Base-by-base conservation (phyloP, 2,329 filamentous ascomycete species). In the Thielaviopsis ethacetica region DNA sequence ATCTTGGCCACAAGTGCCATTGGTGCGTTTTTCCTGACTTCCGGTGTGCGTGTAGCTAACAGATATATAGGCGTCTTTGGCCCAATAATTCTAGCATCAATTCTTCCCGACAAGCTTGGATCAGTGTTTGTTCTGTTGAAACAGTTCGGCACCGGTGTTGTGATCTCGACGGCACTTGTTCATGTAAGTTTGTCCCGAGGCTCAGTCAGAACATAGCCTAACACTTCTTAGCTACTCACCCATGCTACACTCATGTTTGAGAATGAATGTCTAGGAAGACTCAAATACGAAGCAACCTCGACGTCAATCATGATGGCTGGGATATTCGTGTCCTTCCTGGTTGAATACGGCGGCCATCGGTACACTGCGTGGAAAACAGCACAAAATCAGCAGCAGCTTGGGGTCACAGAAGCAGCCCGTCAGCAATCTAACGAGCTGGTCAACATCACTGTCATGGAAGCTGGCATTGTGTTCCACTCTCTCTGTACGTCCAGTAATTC, bases 381-480 rank as follows among this genome's bases (percentile, higher is more conserved):
- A 59, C 71, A 72, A 62, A 64, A 66, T 49, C 66, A 65, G 52
- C 62, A 67, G 12, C 65, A 68, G 3, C 47, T 60, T n/a, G 52
- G 65, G 13, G 63, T 68, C n/a, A 67, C 63, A 47, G 64, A 66
- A 38, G 60, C 62, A 4, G 65, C 63, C 7, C 52, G 67, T 13
- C 58, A 70, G 2, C 47, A 47, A 2, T 70, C 70, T 1, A 70
- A 71, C 38, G 75, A 78, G 53, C 77, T 81, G 56, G 72, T 85
- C 34, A 79, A 78, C 54, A 82, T 87, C n/a, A 65, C 81, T 17
- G 81, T 89, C 34, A 80, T 89, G 67, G 86, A 90, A 69, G 77
- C 79, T 0, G 86, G 86, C 2, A 83, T 90, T 58, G 75, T 89
- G 53, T 90, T 90, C 71, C 85, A 89, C 70, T 88, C 83, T 1